These are phyloP conservation scores for Iris pallida DNA, from an alignment of 116 monocot species.

Conservation along the genomic window DNA sequence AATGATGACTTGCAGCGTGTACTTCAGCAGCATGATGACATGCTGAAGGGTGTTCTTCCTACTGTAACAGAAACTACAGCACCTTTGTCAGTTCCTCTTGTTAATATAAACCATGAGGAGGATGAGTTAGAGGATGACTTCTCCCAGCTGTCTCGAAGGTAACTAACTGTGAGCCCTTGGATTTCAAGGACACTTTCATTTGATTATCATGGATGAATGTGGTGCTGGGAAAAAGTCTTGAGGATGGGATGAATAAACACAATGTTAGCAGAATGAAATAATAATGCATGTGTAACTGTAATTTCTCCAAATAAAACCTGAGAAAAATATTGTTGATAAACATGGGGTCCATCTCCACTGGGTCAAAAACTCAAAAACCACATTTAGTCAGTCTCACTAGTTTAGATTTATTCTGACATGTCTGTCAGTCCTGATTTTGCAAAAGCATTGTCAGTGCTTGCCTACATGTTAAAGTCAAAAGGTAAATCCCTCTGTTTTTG, in stretches of 20 bases:
- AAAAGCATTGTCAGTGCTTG: too few species aligned
- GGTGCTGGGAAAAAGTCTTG: neutral
- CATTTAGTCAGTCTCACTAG: too few species aligned
- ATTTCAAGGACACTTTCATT: neutral
- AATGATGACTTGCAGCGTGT: constrained; percentile 86
- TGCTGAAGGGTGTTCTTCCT: constrained; percentile 38
- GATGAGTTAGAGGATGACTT: constrained; percentile 72
- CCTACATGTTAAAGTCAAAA: too few species aligned
- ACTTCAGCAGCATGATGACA: constrained; percentile 69
- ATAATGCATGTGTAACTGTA: neutral
- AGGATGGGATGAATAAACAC: neutral
- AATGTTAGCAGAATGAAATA: neutral
- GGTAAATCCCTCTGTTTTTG: too few species aligned
- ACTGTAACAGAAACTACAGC: constrained; percentile 13
- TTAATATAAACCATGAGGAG: constrained; percentile 61
- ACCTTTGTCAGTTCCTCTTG: constrained; percentile 27
- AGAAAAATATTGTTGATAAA: too few species aligned
- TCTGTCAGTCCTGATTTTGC: too few species aligned
- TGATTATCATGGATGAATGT: neutral
- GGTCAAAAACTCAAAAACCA: too few species aligned
- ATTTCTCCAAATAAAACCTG: too few species aligned
- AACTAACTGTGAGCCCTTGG: neutral
- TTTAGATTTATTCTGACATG: too few species aligned
- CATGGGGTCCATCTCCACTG: too few species aligned
- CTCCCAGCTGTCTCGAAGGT: constrained; percentile 73